These are phyloP conservation scores for Gymnopilus dilepis DNA, from an alignment of 768 basidiomycete species.

Conservation along the genomic window DNA sequence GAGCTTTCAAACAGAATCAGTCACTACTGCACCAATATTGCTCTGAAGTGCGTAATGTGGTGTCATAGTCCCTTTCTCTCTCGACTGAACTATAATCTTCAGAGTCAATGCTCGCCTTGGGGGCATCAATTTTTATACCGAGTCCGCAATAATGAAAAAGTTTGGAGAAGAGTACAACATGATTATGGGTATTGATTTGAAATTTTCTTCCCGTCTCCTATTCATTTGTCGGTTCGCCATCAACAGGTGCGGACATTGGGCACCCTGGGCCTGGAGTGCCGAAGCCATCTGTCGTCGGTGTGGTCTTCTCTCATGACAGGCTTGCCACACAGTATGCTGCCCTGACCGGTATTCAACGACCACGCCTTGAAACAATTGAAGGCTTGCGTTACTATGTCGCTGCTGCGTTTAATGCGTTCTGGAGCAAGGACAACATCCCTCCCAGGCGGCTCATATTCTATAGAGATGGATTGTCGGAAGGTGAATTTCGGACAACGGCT, in stretches of 20 bases:
- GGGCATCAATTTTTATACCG: slow-evolving; percentile 10
- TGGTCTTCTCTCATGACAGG: slow-evolving; percentile 13
- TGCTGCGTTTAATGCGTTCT: slow-evolving; percentile 1
- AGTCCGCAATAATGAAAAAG: background rate
- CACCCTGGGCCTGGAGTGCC: slow-evolving; percentile 14
- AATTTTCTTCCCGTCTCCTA: background rate
- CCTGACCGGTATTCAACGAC: slow-evolving; percentile 12
- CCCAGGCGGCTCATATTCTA: slow-evolving; percentile 7
- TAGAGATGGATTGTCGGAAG: slow-evolving; percentile 20
- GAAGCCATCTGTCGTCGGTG: slow-evolving; percentile 16
- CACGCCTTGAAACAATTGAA: slow-evolving; percentile 9
- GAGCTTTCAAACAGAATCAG: background rate
- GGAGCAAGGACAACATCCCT: background rate
- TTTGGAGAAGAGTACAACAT: background rate
- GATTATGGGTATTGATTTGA: slow-evolving; percentile 9
- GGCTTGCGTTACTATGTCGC: background rate
- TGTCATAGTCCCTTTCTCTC: background rate
- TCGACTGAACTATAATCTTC: background rate
- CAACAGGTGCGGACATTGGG: slow-evolving; percentile 16
- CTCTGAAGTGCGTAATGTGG: slow-evolving; percentile 8
- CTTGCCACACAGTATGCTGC: slow-evolving; percentile 13
- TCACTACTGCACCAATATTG: slow-evolving; percentile 18
- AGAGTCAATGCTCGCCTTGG: slow-evolving; percentile 17
- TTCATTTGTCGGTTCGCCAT: no score
- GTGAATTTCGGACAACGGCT: slow-evolving; percentile 7